Evolutionary conservation across 768 basidiomycete genomes (phyloP), one percentile per base, ranked within the genome.

Genomic region (Exidia glandulosa): DNA sequence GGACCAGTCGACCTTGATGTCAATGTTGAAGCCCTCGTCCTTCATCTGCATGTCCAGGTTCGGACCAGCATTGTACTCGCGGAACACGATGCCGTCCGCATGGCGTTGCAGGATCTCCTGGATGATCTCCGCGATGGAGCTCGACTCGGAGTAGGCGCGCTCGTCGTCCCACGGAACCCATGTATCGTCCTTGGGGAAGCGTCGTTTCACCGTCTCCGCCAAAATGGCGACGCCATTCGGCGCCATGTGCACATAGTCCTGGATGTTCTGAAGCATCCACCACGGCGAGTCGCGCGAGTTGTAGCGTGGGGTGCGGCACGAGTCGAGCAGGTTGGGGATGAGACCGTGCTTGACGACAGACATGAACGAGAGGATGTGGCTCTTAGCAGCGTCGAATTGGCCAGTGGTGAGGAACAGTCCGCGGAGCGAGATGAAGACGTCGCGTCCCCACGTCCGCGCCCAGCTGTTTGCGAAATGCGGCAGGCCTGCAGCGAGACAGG

Each of bases 201-300:
- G 85, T n/a, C 96, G 85, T 70, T 85, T 89, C 60, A 98, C 85
- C 2, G 76, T 74, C 66, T 95, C 93, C 1, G 83, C 78, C 32
- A 98, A 81, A 60, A 98, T 80, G 0, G 84, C 75, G 31, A 87
- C 67, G 1, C 96, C 96, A 63, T 92, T 87, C 0, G 96, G 94
- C 1, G 88, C 91, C 70, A 79, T 85, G 52, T 74, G 74, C 25
- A 83, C 86, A 70, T 97, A 98, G 70, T 98, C 94, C 67, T 98
- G 96, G 59, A 99, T 96, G 68, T 89, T 96, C 70, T 99, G 95
- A 61, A 97, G 71, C 90, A 98, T 95, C 92, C 94, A 98, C 95
- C 94, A 98, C 3, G 96, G 95, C 6, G 92, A 93, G 70, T 99
- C 96, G 57, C 96, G 86, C 3, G 92, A 98, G 72, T 98, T 98